Percentiles rank a stretch among this genome's conserved stretches.
Evolutionary conservation across 305 asterid genomes (phyloP).

Genomic region (Ilex paraguariensis): DNA sequence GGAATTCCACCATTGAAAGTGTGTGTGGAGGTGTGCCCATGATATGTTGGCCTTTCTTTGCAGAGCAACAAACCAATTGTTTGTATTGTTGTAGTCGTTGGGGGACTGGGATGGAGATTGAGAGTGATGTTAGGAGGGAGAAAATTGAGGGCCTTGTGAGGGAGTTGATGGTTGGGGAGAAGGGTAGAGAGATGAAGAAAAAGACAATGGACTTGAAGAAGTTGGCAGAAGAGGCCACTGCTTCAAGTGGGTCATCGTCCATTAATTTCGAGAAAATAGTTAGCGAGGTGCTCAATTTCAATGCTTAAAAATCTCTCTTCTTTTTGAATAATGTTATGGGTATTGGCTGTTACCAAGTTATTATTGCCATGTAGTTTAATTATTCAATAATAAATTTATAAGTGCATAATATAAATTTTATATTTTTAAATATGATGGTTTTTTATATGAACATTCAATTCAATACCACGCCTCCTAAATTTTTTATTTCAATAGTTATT

Average conservation of each 20-base stretch:
- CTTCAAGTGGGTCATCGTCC: conserved; percentile 16
- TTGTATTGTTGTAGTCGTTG: conserved; percentile 16
- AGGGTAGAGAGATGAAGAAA: conserved; percentile 15
- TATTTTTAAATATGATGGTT: too few relatives aligned
- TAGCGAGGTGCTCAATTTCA: conserved; percentile 5
- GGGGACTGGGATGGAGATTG: conserved; percentile 18
- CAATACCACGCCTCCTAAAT: too few relatives aligned
- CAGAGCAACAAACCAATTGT: conserved; percentile 25
- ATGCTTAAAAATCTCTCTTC: too few relatives aligned
- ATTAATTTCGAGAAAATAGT: conserved; percentile 17
- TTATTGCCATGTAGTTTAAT: too few relatives aligned
- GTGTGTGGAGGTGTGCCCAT: conserved; percentile 21
- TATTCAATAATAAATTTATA: too few relatives aligned
- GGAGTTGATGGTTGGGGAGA: conserved; percentile 26
- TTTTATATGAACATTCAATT: too few relatives aligned
- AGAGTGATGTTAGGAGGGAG: conserved; percentile 16
- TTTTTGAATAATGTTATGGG: too few relatives aligned
- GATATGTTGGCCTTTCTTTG: conserved; percentile 26
- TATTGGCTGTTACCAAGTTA: too few relatives aligned
- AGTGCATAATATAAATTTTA: too few relatives aligned
- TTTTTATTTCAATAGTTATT: too few relatives aligned
- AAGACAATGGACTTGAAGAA: conserved; percentile 14
- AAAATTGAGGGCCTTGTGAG: conserved; percentile 15
- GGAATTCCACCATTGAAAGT: conserved; percentile 18
- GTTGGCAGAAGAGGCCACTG: conserved; percentile 12